Base-by-base conservation (phyloP, 176 grass and related monocot species). In the Paspalum vaginatum region DNA sequence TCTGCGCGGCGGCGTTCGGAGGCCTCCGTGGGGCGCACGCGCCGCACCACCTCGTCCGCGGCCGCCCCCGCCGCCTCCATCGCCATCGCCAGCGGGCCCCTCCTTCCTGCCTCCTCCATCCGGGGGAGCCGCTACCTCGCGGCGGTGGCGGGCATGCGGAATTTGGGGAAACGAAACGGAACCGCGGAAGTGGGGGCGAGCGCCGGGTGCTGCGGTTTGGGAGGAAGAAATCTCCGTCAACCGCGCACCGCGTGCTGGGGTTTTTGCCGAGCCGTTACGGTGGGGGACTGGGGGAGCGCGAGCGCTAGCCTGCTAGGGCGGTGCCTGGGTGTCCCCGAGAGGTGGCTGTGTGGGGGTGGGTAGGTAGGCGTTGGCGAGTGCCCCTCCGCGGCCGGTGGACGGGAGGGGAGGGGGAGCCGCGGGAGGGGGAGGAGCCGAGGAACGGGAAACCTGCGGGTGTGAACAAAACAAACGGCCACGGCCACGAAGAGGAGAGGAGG, bases 1-100 rank as follows among this genome's bases (percentile, higher is more conserved):
- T 59, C 65, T 0, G 56, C 85, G 42, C 92, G 81, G 45, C 86
- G 87, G 37, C 58, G 70, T 39, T 94, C 87, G 8, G 95, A 94
- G 37, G 77, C 92, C 54, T 61, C 65, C 42, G 92, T 97, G 53
- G 95, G 95, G 75, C 72, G 85, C 26, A 90, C 88, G 83, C 81
- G 76, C 44, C 72, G 65, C 9, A 94, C 50, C 38, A 97, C 89
- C 87, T 88, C 79, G 10, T 24, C 47, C 26, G 89, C 94, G 45
- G 55, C 75, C 20, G 4, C 57, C 82, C 79, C 94, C 1, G 87
- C 94, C 89, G 14, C 74, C 2, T 67, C 64, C 46, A 18, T 77
- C 64, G 90, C 66, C 72, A 59, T 72, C 60, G 77, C 79, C 82
- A 42, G 74, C 38, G 32, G 45, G n/a, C 39, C 44, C 53, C 75